Conservation (phyloP, 2,329 filamentous ascomycete species). For the Colletotrichum horii region DNA sequence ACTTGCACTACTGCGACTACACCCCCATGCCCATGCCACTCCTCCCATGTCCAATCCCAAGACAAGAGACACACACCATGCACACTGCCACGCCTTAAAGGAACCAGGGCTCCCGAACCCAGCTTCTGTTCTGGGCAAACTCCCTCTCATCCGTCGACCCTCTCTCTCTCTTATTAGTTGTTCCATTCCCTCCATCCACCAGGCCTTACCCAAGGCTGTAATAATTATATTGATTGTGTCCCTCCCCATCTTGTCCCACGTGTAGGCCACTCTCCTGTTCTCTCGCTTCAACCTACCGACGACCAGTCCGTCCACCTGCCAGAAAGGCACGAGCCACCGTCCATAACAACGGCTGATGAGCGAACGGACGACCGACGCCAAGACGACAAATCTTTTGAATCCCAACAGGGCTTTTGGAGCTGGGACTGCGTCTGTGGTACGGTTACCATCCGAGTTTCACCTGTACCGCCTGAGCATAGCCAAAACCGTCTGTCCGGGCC, state of each 20-base stretch:
- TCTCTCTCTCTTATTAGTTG: background rate
- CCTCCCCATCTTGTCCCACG: background rate
- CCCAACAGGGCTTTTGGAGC: background rate
- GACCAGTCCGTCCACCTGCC: slow-evolving; percentile 1
- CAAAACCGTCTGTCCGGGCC: slow-evolving; percentile 8
- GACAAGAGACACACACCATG: background rate
- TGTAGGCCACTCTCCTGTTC: background rate
- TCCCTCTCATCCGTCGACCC: slow-evolving; percentile 2
- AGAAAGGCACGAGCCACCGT: slow-evolving; percentile 12
- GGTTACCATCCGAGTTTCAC: slow-evolving; percentile 9
- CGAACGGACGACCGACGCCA: slow-evolving; percentile 8
- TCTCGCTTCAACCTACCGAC: background rate
- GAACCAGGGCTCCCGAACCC: slow-evolving; percentile 19
- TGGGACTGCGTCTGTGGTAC: slow-evolving; percentile 14
- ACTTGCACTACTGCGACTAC: background rate
- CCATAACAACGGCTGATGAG: background rate
- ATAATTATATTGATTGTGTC: slow-evolving; percentile 2
- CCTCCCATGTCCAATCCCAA: slow-evolving; percentile 13
- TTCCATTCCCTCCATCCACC: background rate
- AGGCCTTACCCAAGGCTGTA: background rate
- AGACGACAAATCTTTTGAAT: background rate
- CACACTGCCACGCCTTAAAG: slow-evolving; percentile 17
- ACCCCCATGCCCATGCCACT: slow-evolving; percentile 1
- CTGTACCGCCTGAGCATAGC: slow-evolving; percentile 5
- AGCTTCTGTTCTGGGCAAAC: slow-evolving; percentile 5